Evolutionary conservation across 2,329 filamentous ascomycete genomes (phyloP), one percentile per base, ranked within the genome.

Genomic region (Emmonsiellopsis sp.): DNA sequence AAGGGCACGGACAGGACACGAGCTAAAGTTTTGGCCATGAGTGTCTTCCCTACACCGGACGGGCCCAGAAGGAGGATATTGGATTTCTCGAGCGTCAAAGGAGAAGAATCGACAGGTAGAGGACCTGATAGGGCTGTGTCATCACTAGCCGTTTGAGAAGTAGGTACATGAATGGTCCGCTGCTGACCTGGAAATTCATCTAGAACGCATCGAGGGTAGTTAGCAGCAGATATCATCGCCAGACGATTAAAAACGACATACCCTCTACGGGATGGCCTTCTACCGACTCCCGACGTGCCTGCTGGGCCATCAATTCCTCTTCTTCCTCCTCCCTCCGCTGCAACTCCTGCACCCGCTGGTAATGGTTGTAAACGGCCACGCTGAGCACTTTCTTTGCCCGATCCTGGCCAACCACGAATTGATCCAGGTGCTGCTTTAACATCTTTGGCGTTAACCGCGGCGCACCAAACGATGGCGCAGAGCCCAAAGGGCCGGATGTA

Each of bases 371-470:
- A 31, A 98, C 87, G 6, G 92, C 90, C 3, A 92, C 86, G 59
- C 89, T 93, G 58, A 97, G 83, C 11, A 91, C 88, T 70, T 95
- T 94, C 77, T 98, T 77, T 31, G 93, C 90, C 55, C 89, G 83
- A 60, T 96, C 89, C 70, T 98, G 93, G 41, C 92, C 93, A 3
- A 98, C 92, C 1, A 98, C 92, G 67, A 94, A 98, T 66, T 93
- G 87, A 67, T 98, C 93, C 34, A 97, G 83, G 63, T 93, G 87
- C 65, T 89, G 84, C 76, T 97, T 96, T 62, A 98, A 77, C 61
- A 76, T 72, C 60, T 77, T 79, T 7, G 83, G 83, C 8, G 82
- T 85, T 51, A 85, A 53, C 50, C 75, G 75, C 34, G 79, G 79
- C 32, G 76, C 76, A 54, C 80, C 81, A 56, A 81, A 78, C 35